phyloP scores from a whole-genome alignment of 169 alveolate species.

The Blepharisma undulans region DNA sequence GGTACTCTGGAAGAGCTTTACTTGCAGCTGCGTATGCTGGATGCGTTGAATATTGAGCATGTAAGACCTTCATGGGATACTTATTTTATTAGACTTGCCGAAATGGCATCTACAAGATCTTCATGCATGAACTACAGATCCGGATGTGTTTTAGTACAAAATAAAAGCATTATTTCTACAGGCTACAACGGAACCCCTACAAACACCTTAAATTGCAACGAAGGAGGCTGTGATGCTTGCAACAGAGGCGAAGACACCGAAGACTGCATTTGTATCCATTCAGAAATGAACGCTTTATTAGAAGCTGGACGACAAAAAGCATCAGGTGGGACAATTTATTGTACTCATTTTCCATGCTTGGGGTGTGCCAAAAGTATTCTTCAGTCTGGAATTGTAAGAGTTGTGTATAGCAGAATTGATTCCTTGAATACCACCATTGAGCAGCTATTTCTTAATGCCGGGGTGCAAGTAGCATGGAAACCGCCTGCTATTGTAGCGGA shows the following conservation, averaged over 20 bases:
- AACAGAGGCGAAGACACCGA: constrained; percentile 66
- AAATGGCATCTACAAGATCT: constrained; percentile 81
- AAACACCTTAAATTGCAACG: constrained; percentile 74
- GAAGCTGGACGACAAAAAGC: constrained; percentile 79
- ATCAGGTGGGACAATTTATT: constrained; percentile 68
- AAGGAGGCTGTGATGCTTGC: constrained; percentile 87
- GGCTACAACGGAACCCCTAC: constrained; percentile 91
- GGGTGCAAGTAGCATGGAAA: background rate
- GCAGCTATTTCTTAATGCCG: background rate
- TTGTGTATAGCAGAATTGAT: constrained; percentile 53
- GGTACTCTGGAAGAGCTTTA: constrained; percentile 2
- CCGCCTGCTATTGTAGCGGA: background rate
- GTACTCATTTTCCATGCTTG: constrained; percentile 80
- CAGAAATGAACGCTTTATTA: constrained; percentile 85
- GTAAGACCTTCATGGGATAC: constrained; percentile 80
- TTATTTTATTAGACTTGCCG: constrained; percentile 85
- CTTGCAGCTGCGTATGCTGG: constrained; percentile 5
- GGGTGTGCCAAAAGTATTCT: constrained; percentile 80
- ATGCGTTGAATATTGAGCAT: constrained; percentile 35
- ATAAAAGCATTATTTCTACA: constrained; percentile 80
- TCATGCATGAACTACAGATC: constrained; percentile 83
- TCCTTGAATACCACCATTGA: background rate
- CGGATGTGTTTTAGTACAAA: constrained; percentile 81
- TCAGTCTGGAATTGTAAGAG: constrained; percentile 71
- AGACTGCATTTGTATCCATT: constrained; percentile 87